phyloP scores from a whole-genome alignment of 768 basidiomycete genomes.

The Favolaschia claudopus region DNA sequence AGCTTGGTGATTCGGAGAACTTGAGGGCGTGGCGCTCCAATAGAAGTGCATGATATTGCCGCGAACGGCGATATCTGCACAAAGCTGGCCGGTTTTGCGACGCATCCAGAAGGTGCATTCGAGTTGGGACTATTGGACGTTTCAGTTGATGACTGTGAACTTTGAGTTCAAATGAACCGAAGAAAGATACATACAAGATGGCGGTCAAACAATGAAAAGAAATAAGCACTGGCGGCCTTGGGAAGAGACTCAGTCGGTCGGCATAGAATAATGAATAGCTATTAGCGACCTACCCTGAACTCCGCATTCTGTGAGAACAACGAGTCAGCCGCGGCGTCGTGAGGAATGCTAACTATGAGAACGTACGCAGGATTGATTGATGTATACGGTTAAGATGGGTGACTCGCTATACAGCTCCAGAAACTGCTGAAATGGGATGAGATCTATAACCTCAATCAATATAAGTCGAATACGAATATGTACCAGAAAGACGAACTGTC shows the following conservation, averaged over 20 bases:
- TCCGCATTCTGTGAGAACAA: background rate
- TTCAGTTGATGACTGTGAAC: no score
- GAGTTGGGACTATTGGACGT: no score
- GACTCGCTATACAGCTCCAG: slow-evolving; percentile 1
- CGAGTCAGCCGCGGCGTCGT: background rate
- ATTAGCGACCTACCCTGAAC: background rate
- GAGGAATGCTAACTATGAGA: no score
- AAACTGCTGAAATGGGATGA: slow-evolving; percentile 4
- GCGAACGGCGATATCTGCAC: no score
- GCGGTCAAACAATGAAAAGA: no score
- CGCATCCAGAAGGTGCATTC: no score
- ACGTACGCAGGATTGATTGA: background rate
- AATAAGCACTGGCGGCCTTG: background rate
- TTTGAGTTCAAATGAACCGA: no score
- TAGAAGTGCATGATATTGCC: no score
- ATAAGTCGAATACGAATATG: no score
- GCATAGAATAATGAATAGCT: background rate
- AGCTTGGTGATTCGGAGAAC: no score
- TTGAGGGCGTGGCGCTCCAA: no score
- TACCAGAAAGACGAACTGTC: background rate
- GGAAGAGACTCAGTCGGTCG: background rate
- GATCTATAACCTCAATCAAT: slow-evolving; percentile 3
- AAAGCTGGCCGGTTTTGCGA: slow-evolving; percentile 5
- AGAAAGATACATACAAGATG: no score
- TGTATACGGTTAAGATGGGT: slow-evolving; percentile 4